Conservation (phyloP, 495 filamentous ascomycete species). For the Recurvomyces mirabilis region DNA sequence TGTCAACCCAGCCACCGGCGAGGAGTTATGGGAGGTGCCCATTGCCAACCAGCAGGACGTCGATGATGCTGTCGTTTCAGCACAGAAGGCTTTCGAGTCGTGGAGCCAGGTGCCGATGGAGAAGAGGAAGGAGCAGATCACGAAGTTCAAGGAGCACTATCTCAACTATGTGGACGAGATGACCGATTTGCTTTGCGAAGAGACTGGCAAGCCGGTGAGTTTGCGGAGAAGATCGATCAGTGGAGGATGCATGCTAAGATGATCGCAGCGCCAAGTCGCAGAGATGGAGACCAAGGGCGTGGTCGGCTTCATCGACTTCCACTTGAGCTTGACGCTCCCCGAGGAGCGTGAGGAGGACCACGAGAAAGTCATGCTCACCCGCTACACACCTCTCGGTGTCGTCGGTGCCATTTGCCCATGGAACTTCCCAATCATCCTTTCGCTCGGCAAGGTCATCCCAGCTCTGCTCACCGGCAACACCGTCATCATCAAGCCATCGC, state of each 20-base stretch:
- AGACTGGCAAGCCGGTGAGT: constrained; percentile 47
- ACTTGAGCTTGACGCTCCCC: constrained; percentile 28
- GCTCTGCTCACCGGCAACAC: constrained; percentile 47
- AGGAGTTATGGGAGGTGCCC: constrained; percentile 44
- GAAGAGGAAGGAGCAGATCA: constrained; percentile 45
- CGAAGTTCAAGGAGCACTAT: constrained; percentile 42
- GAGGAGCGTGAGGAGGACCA: constrained; percentile 32
- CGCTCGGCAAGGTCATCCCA: constrained; percentile 22
- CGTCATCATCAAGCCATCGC: constrained; percentile 51
- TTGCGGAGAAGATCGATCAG: neutral
- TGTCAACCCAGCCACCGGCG: constrained; percentile 41
- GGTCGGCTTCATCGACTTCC: constrained; percentile 15
- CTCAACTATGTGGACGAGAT: constrained; percentile 36
- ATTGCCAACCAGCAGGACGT: constrained; percentile 43
- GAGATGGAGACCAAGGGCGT: constrained; percentile 16
- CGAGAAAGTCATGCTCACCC: constrained; percentile 26
- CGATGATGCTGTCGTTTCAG: constrained; percentile 41
- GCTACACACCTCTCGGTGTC: constrained; percentile 28
- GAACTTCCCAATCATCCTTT: constrained; percentile 39
- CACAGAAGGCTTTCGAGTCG: constrained; percentile 37
- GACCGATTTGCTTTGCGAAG: constrained; percentile 40
- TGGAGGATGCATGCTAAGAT: constrained; percentile 1
- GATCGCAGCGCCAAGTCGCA: constrained; percentile 16
- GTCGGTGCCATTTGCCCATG: constrained; percentile 41
- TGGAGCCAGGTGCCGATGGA: constrained; percentile 42